Percentiles rank a stretch among this genome's conserved stretches.
Evolutionary conservation across 2,329 filamentous ascomycete genomes (phyloP).

Genomic region (Chalaropsis thielavioides): DNA sequence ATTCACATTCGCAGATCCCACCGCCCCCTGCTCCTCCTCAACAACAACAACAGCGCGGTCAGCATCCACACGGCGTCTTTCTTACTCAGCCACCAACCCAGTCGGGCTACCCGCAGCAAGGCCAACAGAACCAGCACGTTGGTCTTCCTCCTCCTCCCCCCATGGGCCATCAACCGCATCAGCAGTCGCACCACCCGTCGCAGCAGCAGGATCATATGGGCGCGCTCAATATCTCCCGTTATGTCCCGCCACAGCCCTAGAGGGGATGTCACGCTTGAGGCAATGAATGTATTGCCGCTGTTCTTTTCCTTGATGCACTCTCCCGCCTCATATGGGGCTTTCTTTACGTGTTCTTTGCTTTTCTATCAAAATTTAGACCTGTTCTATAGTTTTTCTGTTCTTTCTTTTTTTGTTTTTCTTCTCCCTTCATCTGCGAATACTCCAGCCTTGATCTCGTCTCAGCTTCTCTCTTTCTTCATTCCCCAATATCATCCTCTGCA

Average conservation of each 20-base stretch:
- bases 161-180: neutral
- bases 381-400: neutral
- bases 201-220: conserved; percentile 20
- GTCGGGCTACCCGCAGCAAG: conserved; percentile 1
- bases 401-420: neutral
- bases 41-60: neutral
- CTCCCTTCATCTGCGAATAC: neutral
- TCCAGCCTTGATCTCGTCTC: neutral
- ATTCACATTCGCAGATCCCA: conserved; percentile 7
- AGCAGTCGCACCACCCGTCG: conserved; percentile 19
- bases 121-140: conserved; percentile 1
- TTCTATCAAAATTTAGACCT: neutral
- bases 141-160: neutral
- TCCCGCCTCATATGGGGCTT: neutral
- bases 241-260: conserved; percentile 3
- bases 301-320: neutral
- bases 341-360: neutral
- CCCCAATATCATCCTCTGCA: neutral
- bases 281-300: neutral
- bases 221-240: conserved; percentile 1
- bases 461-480: neutral
- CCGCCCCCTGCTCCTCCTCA: conserved; percentile 1
- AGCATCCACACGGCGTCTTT: conserved; percentile 14
- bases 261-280: neutral
- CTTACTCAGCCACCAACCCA: conserved; percentile 11